phyloP scores from a whole-genome alignment of 495 filamentous ascomycete species.

The Penicillium flavigenum region DNA sequence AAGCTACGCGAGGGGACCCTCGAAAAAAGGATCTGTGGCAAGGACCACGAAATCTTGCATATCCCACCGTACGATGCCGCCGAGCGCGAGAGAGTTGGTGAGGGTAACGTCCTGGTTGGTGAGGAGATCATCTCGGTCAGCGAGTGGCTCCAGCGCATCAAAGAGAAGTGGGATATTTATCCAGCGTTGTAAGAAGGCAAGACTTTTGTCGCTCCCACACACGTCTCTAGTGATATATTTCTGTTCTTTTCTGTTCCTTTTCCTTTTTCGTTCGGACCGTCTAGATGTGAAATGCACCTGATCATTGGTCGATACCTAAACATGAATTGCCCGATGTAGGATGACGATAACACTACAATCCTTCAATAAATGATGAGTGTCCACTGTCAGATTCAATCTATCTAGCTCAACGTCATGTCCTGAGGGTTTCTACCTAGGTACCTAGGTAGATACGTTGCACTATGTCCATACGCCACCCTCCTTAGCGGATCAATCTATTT shows the following conservation, averaged over 20 bases:
- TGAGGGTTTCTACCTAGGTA: neutral
- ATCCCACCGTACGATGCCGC: conserved; percentile 36
- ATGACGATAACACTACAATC: neutral
- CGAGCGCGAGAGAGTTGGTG: conserved; percentile 15
- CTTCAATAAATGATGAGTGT: neutral
- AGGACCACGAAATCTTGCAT: conserved; percentile 37
- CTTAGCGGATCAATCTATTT: neutral
- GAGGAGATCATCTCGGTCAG: conserved; percentile 35
- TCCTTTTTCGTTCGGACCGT: neutral
- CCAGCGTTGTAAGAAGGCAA: neutral
- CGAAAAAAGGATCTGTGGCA: conserved; percentile 31
- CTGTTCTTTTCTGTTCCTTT: neutral
- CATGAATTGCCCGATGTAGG: neutral
- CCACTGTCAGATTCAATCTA: neutral
- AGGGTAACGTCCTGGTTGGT: conserved; percentile 31
- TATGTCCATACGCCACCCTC: neutral
- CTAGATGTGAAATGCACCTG: neutral
- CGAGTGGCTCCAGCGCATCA: conserved; percentile 31
- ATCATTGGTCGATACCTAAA: neutral
- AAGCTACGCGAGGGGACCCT: conserved; percentile 29
- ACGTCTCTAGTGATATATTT: neutral
- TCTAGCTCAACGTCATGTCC: neutral
- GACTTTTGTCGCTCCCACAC: too few relatives aligned
- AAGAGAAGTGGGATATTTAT: conserved; percentile 10
- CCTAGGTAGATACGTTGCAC: neutral